Percentiles rank a stretch among this genome's conserved stretches.
Conservation (phyloP, 306 rosid genomes). For the Cyamopsis tetragonoloba region DNA sequence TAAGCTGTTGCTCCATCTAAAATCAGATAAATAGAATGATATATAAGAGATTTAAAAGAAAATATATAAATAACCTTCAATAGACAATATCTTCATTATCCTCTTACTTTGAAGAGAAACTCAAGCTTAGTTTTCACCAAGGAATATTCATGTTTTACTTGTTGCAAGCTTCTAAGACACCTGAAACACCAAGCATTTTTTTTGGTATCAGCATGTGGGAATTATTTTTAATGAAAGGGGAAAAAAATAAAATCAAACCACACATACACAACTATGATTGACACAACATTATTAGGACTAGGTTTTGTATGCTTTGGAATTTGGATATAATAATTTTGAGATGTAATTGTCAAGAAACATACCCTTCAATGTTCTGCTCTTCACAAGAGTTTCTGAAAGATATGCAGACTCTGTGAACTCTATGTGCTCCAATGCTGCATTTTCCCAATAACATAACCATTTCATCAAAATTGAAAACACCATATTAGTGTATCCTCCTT, state of each 20-base stretch:
- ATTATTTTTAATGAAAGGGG: not conserved
- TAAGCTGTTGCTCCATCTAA: constrained; percentile 56
- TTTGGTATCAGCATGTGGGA: not conserved
- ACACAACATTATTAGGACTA: no score
- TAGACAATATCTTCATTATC: not conserved
- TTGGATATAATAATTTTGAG: not conserved
- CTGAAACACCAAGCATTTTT: constrained; percentile 28
- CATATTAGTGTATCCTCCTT: not conserved
- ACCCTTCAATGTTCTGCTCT: constrained; percentile 70
- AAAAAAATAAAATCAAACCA: not conserved
- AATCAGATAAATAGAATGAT: constrained; percentile 19
- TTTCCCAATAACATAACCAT: constrained; percentile 18
- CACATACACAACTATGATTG: not conserved
- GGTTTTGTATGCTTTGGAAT: no score
- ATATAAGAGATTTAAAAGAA: not conserved
- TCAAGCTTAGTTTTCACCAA: constrained; percentile 64
- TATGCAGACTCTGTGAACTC: constrained; percentile 61
- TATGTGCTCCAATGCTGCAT: constrained; percentile 84
- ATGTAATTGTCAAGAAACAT: constrained; percentile 18
- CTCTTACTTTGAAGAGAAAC: constrained; percentile 64
- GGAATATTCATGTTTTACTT: constrained; percentile 55
- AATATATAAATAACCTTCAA: not conserved
- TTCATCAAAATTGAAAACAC: not conserved
- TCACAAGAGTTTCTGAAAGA: constrained; percentile 54
- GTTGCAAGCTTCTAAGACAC: constrained; percentile 67